Percentiles rank a stretch among this genome's conserved stretches.
These are phyloP conservation scores for Paulownia fortunei DNA, from an alignment of 257 asterid genomes.

Conservation along the genomic window DNA sequence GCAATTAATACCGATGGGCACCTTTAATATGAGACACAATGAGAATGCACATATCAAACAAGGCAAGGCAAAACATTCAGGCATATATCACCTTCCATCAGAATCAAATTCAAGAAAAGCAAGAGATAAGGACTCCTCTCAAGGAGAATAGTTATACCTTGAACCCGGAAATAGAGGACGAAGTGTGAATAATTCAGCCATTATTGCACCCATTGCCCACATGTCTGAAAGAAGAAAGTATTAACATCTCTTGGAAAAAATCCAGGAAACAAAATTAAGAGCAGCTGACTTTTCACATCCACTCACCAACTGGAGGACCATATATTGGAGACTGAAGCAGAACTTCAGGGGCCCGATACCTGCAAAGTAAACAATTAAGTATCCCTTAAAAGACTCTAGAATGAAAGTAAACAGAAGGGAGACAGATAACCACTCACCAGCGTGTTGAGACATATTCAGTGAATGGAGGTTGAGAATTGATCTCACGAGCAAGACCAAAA, in stretches of 20 bases:
- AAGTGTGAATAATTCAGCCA: conserved; percentile 72
- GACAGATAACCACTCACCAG: conserved; percentile 48
- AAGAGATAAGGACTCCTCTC: neutral
- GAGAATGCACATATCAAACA: conserved; percentile 4
- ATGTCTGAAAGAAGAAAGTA: conserved; percentile 51
- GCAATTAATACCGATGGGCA: neutral
- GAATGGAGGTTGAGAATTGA: conserved; percentile 63
- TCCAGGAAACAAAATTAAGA: neutral
- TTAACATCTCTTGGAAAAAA: conserved; percentile 20
- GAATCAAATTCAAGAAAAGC: conserved; percentile 16
- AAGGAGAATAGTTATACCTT: conserved; percentile 43
- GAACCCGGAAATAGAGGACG: conserved; percentile 76
- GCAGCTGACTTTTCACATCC: conserved; percentile 11
- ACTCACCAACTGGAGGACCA: conserved; percentile 73
- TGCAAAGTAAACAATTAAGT: conserved; percentile 35
- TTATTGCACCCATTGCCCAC: conserved; percentile 92
- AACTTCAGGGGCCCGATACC: conserved; percentile 84
- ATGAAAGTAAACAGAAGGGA: neutral
- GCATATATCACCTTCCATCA: conserved; percentile 8
- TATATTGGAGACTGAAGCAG: conserved; percentile 65
- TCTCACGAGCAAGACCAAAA: conserved; percentile 79
- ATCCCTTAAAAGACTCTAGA: neutral
- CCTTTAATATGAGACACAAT: neutral
- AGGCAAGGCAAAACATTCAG: neutral
- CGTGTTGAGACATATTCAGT: conserved; percentile 79